A percentile compares a stretch with the other conserved stretches of the same genome.
These are phyloP conservation scores for Pestalotiopsis sp. DNA, from an alignment of 2,329 filamentous ascomycete species.

Conservation along the genomic window DNA sequence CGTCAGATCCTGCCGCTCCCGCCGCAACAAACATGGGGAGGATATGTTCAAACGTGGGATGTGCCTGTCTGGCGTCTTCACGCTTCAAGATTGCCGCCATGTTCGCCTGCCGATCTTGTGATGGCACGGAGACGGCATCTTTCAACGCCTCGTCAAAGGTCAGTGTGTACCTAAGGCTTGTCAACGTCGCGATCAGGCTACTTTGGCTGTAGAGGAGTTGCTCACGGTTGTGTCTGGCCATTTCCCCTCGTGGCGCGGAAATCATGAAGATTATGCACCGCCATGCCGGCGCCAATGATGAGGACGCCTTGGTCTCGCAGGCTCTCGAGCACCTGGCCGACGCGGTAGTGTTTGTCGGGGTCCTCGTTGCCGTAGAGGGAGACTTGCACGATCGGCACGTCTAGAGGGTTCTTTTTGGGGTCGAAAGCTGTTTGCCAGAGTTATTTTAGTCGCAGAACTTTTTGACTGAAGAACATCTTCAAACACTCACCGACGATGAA, in stretches of 20 bases:
- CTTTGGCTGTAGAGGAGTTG: neutral
- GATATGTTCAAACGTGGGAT: conserved; percentile 67
- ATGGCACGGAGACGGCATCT: conserved; percentile 46
- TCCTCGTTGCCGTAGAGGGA: conserved; percentile 58
- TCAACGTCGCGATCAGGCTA: neutral
- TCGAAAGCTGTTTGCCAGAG: conserved; percentile 43
- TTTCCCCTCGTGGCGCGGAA: conserved; percentile 19
- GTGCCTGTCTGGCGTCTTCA: conserved; percentile 59
- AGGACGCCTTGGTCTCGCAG: conserved; percentile 59
- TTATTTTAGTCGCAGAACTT: neutral
- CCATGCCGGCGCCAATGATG: conserved; percentile 63
- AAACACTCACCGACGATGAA: conserved; percentile 42
- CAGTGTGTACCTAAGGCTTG: conserved; percentile 20
- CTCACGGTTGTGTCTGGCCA: conserved; percentile 17
- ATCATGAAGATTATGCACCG: conserved; percentile 53
- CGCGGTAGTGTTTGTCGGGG: conserved; percentile 53
- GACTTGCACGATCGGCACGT: conserved; percentile 61
- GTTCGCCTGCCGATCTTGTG: conserved; percentile 42
- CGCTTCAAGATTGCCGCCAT: conserved; percentile 49
- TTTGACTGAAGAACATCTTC: neutral
- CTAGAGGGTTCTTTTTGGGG: conserved; percentile 49
- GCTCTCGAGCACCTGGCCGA: conserved; percentile 54
- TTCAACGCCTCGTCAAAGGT: conserved; percentile 61
- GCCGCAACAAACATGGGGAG: conserved; percentile 61
- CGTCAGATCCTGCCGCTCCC: conserved; percentile 49